Evolutionary conservation across 495 filamentous ascomycete species (phyloP).

Genomic region (Aspergillus conjunctus): DNA sequence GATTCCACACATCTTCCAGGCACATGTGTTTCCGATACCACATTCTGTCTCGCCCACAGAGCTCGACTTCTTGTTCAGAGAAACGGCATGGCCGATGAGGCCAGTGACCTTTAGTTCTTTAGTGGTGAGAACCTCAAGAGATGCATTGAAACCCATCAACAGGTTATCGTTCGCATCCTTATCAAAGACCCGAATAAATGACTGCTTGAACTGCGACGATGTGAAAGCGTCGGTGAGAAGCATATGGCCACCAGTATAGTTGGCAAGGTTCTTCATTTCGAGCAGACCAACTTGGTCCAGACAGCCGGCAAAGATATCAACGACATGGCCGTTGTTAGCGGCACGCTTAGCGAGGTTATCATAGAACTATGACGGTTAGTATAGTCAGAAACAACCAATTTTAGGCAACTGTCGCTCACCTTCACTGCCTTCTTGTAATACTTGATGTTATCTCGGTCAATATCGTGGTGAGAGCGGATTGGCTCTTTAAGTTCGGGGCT

Average conservation of each 20-base stretch:
- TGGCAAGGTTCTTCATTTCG: constrained; percentile 98
- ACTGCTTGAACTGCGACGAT: constrained; percentile 99
- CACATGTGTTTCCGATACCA: constrained; percentile 98
- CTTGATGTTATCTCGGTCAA: constrained; percentile 98
- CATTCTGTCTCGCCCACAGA: constrained; percentile 98
- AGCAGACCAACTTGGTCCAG: constrained; percentile 97
- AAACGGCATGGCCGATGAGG: constrained; percentile 94
- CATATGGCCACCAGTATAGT: constrained; percentile 97
- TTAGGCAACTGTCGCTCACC: constrained; percentile 50
- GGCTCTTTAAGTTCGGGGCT: constrained; percentile 96
- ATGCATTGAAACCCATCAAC: constrained; percentile 98
- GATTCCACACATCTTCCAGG: constrained; percentile 99
- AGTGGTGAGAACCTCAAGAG: constrained; percentile 93
- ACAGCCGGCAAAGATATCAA: constrained; percentile 98
- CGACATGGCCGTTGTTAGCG: constrained; percentile 94
- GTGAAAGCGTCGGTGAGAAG: constrained; percentile 99
- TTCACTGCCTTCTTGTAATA: constrained; percentile 99
- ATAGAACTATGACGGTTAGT: constrained; percentile 73
- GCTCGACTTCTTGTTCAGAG: constrained; percentile 95
- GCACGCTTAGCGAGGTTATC: constrained; percentile 94
- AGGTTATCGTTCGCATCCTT: constrained; percentile 94
- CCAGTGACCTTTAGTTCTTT: constrained; percentile 99
- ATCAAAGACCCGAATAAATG: constrained; percentile 95
- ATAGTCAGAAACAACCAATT: constrained; percentile 4
- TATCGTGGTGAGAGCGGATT: constrained; percentile 98